Evolutionary conservation across 192 early-diverging fungal species (phyloP), one percentile per base, ranked within the genome.

Genomic region (Rhizoclosmatium globosum): DNA sequence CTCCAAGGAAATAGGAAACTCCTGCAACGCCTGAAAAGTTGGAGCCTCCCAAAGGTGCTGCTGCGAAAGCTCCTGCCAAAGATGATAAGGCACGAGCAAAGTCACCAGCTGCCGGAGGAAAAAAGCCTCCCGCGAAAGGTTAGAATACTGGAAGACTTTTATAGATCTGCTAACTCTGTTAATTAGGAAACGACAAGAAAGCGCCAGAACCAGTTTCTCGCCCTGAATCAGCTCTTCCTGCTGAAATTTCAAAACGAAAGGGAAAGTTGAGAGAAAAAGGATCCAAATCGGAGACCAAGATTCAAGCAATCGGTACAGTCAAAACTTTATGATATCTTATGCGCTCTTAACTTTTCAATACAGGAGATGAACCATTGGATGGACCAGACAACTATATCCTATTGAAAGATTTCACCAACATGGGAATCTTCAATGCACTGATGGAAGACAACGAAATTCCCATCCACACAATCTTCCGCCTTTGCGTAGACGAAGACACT

Each of bases 311-410:
- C 58, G 84, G 83, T 88, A 75, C 43, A 68, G 19, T 3, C 43
- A 17, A 50, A 4, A 21, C 31, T 56, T 31, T 31, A 31, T 31
- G 31, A 31, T 0, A 31, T 0, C 31, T 31, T 31, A 31, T 31
- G 31, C 31, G 31, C 0, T 31, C 31, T 31, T 31, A 31, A 31
- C 31, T 31, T 31, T 31, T 31, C 31, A 31, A 31, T 31, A 31
- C 19, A 88, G 87, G 82, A 17, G 88, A 89, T 66, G 88, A 89
- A 72, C 88, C 88, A n/a, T 23, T 50, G 31, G 77, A 83, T 57
- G 88, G 88, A 21, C 88, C 88, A 2, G 88, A 89, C 68, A 77
- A 76, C 2, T 89, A 89, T 68, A 85, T 84, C 60, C 73, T 81
- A 0, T 66, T 89, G n/a, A 76, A 83, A 79, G 85, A 86, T 46